Base-by-base conservation (phyloP, 805 yeast genomes). In the Allodekkera sacchari region DNA sequence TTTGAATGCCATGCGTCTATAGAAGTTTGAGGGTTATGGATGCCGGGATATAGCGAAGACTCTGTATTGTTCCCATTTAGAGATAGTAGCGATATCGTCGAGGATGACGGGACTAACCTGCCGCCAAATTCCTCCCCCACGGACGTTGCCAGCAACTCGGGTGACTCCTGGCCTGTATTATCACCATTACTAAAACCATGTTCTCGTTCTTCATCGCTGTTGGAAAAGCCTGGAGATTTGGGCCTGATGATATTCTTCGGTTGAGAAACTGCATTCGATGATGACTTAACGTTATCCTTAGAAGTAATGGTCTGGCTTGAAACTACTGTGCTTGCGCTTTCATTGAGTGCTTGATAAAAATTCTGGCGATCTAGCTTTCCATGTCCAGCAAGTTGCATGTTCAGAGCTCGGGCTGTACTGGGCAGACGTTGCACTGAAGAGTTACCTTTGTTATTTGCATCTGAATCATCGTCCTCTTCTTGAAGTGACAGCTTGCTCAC, bases 71-170 rank as follows among this genome's bases (percentile, higher is more conserved):
- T 14, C n/a, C 12, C 54, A 31, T 47, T 57, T 23, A 59, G 43
- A 2, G 63, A 59, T 7, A 59, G 42, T 12, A 59, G 41, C 7
- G 64, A 53, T 10, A 56, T 57, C 16, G 50, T 50, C 9, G 63
- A 55, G 5, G 62, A 45, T 5, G 63, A 53, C 6, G 63, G 61
- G 10, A 59, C 48, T 14, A 59, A 38, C 13, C 46, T 31, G 2
- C 57, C 57, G 6, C 50, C 56, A 16, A 48, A 35, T n/a, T 52
- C 60, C 6, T 40, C 42, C 4, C 60, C 61, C 4, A 53, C 56
- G 0, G 63, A 57, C 1, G 59, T 50, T 3, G 63, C 64, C 22
- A 55, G 40, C 27, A 59, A 44, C 18, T 43, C 48, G 7, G 63
- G 61, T 6, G 63, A 52, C 3, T 39, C 43, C 30, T 38, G 43